Evolutionary conservation across 495 filamentous ascomycete species (phyloP).

Genomic region (Podospora appendiculata): DNA sequence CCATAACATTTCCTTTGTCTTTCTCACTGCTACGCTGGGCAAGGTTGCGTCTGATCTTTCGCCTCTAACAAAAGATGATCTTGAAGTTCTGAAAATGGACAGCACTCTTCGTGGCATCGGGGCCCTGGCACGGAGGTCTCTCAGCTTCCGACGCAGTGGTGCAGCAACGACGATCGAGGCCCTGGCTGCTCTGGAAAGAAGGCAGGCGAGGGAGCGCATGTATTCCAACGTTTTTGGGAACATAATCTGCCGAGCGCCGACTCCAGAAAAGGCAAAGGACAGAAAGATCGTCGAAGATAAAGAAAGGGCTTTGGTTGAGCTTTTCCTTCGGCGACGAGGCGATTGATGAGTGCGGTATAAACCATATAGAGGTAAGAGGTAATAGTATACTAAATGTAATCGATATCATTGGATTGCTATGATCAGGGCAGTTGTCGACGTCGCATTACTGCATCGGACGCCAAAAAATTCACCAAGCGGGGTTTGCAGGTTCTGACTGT

Average conservation of each 20-base stretch:
- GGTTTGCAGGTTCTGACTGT: too few relatives aligned
- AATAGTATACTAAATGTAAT: background rate
- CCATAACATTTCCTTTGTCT: conserved; percentile 80
- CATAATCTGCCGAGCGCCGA: conserved; percentile 34
- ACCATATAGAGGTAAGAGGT: background rate
- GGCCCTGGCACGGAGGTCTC: conserved; percentile 24
- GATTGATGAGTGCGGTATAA: background rate
- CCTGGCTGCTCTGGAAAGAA: conserved; percentile 23
- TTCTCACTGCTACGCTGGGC: conserved; percentile 69
- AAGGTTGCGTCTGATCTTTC: conserved; percentile 39
- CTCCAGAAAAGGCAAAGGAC: conserved; percentile 37
- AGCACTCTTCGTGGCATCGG: conserved; percentile 13
- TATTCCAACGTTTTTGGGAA: conserved; percentile 40
- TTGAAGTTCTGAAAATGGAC: conserved; percentile 18
- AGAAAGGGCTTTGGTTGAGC: conserved; percentile 29
- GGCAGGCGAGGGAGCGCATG: conserved; percentile 35
- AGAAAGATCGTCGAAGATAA: conserved; percentile 38
- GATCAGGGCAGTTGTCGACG: too few relatives aligned
- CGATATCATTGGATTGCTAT: background rate
- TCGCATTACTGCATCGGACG: too few relatives aligned
- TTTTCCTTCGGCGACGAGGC: conserved; percentile 27
- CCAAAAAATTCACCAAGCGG: too few relatives aligned
- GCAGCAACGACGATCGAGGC: conserved; percentile 17
- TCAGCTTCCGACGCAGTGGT: conserved; percentile 30
- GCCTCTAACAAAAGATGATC: conserved; percentile 29